phyloP scores from a whole-genome alignment of 768 basidiomycete species.

The Boletus subparvulus region DNA sequence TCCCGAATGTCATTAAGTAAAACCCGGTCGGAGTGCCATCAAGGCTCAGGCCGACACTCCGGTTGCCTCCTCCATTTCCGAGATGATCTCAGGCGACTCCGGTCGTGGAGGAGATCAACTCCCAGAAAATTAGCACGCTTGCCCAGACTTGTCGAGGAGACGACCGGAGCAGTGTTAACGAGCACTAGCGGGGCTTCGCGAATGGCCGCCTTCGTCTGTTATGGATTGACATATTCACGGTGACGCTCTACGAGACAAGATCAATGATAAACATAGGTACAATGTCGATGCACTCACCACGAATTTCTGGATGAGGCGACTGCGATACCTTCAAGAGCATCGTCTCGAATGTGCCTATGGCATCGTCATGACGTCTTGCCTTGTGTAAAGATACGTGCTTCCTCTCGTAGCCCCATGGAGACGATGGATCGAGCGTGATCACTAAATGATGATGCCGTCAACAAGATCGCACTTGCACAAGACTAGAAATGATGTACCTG shows the following conservation, averaged over 20 bases:
- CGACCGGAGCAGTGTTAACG: constrained; percentile 2
- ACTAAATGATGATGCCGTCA: not conserved
- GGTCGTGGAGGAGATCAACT: constrained; percentile 4
- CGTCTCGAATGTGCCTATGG: not conserved
- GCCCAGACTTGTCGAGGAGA: not conserved
- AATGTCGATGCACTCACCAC: not conserved
- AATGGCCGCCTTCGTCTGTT: not conserved
- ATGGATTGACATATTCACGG: not conserved
- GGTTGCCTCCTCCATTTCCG: too few species aligned
- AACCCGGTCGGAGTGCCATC: too few species aligned
- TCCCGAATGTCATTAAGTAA: too few species aligned
- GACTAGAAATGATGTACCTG: not conserved
- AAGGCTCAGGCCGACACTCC: too few species aligned
- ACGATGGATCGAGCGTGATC: not conserved
- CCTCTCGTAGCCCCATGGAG: not conserved
- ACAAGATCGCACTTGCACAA: not conserved
- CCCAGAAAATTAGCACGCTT: not conserved
- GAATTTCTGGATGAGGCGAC: not conserved
- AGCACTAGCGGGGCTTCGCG: constrained; percentile 1
- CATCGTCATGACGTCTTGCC: not conserved
- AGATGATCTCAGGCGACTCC: too few species aligned
- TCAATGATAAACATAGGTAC: not conserved
- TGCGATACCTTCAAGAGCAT: constrained; percentile 3
- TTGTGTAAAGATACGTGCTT: not conserved
- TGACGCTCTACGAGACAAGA: not conserved